Conservation (phyloP, 768 basidiomycete species). For the Phylloporus sp. region DNA sequence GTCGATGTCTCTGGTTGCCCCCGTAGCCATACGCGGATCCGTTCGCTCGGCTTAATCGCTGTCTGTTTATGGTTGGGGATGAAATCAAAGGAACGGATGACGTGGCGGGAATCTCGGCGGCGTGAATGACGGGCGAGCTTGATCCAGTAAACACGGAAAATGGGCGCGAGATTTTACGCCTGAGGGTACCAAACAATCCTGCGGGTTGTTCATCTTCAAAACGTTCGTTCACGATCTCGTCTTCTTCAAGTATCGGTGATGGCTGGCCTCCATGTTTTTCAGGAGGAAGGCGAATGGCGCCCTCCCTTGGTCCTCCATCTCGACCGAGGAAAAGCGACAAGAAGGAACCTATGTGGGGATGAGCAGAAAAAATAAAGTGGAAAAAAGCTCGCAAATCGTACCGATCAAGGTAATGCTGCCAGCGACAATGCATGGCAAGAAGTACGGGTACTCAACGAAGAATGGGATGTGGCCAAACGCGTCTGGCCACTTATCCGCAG, state of each 20-base stretch:
- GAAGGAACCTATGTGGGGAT: conserved; percentile 57
- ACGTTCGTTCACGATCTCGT: conserved; percentile 45
- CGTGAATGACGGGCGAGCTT: conserved; percentile 41
- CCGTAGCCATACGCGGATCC: conserved; percentile 81
- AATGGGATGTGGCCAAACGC: conserved; percentile 61
- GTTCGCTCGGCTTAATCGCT: conserved; percentile 51
- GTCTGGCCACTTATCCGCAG: conserved; percentile 81
- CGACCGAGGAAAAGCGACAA: conserved; percentile 84
- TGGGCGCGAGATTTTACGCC: conserved; percentile 47
- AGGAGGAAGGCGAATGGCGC: conserved; percentile 72
- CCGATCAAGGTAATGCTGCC: conserved; percentile 70
- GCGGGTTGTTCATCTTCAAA: conserved; percentile 36
- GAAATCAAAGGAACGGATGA: conserved; percentile 45
- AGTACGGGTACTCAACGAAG: conserved; percentile 81
- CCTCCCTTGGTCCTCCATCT: conserved; percentile 86
- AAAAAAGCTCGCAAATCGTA: conserved; percentile 30
- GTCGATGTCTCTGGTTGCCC: conserved; percentile 47
- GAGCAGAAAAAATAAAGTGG: not conserved
- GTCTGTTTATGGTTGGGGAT: conserved; percentile 38
- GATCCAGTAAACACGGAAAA: conserved; percentile 58
- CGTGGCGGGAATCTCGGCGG: conserved; percentile 28
- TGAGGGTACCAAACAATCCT: conserved; percentile 37
- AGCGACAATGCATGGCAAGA: conserved; percentile 80
- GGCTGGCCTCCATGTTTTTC: conserved; percentile 58
- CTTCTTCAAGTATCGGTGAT: conserved; percentile 65